These are phyloP conservation scores for Teunomyces lycoperdinae DNA, from an alignment of 805 yeast species.

Conservation along the genomic window DNA sequence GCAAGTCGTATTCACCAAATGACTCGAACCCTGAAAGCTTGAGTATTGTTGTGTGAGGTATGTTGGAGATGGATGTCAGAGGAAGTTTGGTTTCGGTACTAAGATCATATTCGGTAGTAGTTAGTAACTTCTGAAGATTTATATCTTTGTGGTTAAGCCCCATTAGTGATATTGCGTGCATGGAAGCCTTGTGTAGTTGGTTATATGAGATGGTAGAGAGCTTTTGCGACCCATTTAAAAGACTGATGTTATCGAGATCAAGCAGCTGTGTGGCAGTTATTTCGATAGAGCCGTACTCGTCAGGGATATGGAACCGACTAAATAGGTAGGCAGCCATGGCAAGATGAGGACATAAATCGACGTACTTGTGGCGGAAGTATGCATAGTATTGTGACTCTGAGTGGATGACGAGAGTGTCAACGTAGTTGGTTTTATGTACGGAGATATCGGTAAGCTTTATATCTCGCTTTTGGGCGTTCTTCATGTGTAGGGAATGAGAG, in stretches of 20 bases:
- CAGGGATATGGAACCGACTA: constrained; percentile 26
- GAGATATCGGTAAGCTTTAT: constrained; percentile 19
- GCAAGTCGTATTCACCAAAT: constrained; percentile 15
- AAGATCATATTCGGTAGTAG: constrained; percentile 12
- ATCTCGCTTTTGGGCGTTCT: constrained; percentile 23
- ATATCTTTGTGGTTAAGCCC: constrained; percentile 18
- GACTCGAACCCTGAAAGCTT: constrained; percentile 22
- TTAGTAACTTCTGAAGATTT: constrained; percentile 17
- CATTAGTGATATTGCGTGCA: constrained; percentile 16
- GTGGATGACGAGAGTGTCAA: constrained; percentile 5
- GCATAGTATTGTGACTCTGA: constrained; percentile 13
- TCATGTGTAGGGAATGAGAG: constrained; percentile 18
- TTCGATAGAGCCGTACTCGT: constrained; percentile 21
- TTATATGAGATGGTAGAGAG: constrained; percentile 19
- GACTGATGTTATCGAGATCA: constrained; percentile 14
- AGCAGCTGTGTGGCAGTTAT: not conserved
- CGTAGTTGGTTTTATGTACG: not conserved
- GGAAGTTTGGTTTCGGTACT: constrained; percentile 11
- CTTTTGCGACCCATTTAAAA: constrained; percentile 25
- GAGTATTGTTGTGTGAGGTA: constrained; percentile 14
- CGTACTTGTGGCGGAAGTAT: constrained; percentile 20
- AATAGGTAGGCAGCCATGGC: constrained; percentile 28
- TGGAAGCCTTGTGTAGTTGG: constrained; percentile 27
- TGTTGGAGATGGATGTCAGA: constrained; percentile 8
- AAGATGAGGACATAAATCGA: constrained; percentile 27